Evolutionary conservation across 305 asterid species (phyloP), one percentile per base, ranked within the genome.

Genomic region (Euphrasia arctica): DNA sequence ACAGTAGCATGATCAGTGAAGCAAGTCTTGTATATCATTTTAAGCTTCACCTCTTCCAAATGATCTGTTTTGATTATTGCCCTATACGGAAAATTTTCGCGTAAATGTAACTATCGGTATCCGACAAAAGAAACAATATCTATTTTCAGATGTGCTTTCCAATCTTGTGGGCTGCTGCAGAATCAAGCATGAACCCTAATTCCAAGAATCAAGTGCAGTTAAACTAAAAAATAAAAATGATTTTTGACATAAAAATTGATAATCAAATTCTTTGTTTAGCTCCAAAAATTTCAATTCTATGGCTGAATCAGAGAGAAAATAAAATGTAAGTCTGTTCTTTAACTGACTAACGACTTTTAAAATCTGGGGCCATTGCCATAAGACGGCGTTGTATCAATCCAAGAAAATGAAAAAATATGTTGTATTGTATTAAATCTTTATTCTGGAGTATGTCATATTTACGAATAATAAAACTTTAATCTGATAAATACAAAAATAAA

Each of bases 361-460:
- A 74, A 55, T 60, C 15, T 49, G 55, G 48, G 66, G 78, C 75
- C 69, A 3, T 2, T 0, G 0, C 0, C 3, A 36, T 43, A 64
- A 68, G 72, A 3, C 49, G 0, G 89, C 83, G 80, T 4, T 83
- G 80, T 4, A 5, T 6, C 45, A 31, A 31, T 31, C 34, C 34
- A 31, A 31, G 34, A 31, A 31, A 31, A 31, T 1, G 34, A 31
- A 31, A n/a, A 31, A 31, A 34, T 34, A 34, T 7, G 1, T 34
- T 34, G 41, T 6, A 34, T 34, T 7, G 22, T 18, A 4, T 34
- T 34, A 34, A 34, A 34, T 34, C 41, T 34, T 34, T 4, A 34
- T 34, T 34, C 41, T 34, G 41, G 8, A 34, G 41, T 8, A 34
- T 34, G 4, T 3, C 34, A 31, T 31, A 31, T 31, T 1, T 31